These are phyloP conservation scores for Gonium pectorale DNA, from an alignment of 139 green algal genomes.

Conservation along the genomic window DNA sequence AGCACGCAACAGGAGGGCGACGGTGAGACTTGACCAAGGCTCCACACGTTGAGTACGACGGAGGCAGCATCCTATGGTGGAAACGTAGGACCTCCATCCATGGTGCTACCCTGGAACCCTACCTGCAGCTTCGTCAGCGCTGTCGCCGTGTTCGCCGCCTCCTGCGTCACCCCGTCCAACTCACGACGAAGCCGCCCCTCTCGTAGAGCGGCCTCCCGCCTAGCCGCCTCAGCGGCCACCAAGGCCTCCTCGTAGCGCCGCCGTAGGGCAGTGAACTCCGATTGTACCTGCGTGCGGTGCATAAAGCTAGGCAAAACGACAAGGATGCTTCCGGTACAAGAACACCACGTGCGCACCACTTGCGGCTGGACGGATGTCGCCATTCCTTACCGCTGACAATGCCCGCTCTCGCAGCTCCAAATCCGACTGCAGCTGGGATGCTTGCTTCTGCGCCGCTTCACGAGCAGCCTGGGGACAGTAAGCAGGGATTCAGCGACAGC, in stretches of 20 bases:
- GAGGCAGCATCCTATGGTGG: too few species aligned
- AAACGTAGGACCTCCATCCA: background rate
- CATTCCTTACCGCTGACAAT: background rate
- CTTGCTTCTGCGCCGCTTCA: background rate
- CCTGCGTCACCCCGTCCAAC: background rate
- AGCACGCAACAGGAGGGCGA: background rate
- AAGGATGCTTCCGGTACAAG: too few species aligned
- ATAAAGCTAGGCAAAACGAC: too few species aligned
- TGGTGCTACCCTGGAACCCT: background rate
- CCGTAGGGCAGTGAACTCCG: constrained; percentile 19
- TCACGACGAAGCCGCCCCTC: constrained; percentile 25
- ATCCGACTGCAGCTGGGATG: background rate
- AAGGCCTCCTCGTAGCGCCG: constrained; percentile 20
- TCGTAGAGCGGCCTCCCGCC: background rate
- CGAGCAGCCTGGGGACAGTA: background rate
- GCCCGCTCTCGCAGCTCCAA: constrained; percentile 22
- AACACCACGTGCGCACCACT: too few species aligned
- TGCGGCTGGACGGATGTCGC: background rate
- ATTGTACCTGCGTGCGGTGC: background rate
- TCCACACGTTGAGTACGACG: too few species aligned
- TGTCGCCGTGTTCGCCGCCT: background rate
- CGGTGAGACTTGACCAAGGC: background rate
- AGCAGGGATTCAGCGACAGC: too few species aligned
- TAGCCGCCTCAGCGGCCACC: constrained; percentile 5
- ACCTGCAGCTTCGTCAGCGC: constrained; percentile 37